Conservation (phyloP, 768 basidiomycete species). For the Obba rivulosa region DNA sequence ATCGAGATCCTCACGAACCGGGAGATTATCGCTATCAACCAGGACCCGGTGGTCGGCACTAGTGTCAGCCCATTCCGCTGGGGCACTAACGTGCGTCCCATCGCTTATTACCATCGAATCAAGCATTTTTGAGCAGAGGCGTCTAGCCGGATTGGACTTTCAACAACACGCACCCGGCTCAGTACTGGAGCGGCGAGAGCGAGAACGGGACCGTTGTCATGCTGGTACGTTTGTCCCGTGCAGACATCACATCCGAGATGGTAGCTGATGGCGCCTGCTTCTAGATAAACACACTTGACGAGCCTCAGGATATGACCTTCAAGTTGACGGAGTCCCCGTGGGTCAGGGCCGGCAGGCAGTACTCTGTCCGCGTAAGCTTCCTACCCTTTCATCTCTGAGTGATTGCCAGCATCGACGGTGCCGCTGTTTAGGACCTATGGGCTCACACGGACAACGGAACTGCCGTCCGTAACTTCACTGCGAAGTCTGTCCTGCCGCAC, state of each 20-base stretch:
- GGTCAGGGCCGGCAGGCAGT: slow-evolving; percentile 63
- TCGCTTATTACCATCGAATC: background rate
- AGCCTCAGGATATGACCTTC: slow-evolving; percentile 54
- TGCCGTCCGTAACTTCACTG: slow-evolving; percentile 54
- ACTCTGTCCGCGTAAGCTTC: slow-evolving; percentile 52
- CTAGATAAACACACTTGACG: slow-evolving; percentile 56
- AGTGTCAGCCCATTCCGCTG: slow-evolving; percentile 62
- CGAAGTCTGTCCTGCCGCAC: slow-evolving; percentile 54
- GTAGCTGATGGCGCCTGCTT: background rate
- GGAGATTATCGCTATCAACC: slow-evolving; percentile 64
- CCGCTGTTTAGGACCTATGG: slow-evolving; percentile 55
- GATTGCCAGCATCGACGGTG: too few species aligned
- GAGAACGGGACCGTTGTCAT: slow-evolving; percentile 64
- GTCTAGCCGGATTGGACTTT: slow-evolving; percentile 32
- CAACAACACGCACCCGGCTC: slow-evolving; percentile 50
- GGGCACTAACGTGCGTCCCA: slow-evolving; percentile 51
- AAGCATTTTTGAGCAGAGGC: background rate
- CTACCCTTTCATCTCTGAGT: background rate
- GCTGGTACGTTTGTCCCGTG: slow-evolving; percentile 39
- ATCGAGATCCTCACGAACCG: slow-evolving; percentile 54
- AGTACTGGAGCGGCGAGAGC: slow-evolving; percentile 66
- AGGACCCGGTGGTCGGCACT: slow-evolving; percentile 56
- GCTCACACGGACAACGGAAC: slow-evolving; percentile 67
- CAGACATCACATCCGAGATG: background rate
- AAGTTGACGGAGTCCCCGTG: slow-evolving; percentile 65